Base-by-base conservation (phyloP, 495 filamentous ascomycete species). In the Penicillium roqueforti region DNA sequence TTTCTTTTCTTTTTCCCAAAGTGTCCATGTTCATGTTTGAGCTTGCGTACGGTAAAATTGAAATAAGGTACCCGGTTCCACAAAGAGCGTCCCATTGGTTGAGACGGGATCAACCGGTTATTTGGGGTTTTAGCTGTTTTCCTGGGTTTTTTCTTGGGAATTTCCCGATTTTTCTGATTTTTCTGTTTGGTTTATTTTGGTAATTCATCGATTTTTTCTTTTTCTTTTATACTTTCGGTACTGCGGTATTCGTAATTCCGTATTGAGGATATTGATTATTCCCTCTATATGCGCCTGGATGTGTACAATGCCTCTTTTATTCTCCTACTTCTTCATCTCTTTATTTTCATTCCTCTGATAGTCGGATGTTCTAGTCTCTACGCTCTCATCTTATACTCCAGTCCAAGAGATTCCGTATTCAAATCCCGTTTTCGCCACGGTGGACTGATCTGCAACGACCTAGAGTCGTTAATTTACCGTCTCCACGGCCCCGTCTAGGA, bases 401-500 rank as follows among this genome's bases (percentile, higher is more conserved):
- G 31, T 43, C 26, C 10, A 46, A 43, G 29, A 29, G 38, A 46
- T 18, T 20, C 45, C 49, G 29, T 41, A 20, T 37, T 31, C 41
- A 2, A 23, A 37, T 9, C n/a, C n/a, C n/a, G 40, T 22, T 36
- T 55, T 51, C 32, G 48, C 48, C 54, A 44, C 43, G 51, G 61
- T 66, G 63, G 66, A 52, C 55, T 66, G 63, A 66, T 66, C 63
- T 66, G 63, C 63, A 48, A 50, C 53, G 61, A 51, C 57, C 51
- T 54, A 61, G 59, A 57, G 61, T 60, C 53, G 59, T 62, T 68
- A 65, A 64, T 61, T 63, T 59, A 62, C 61, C 56, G 69, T 73
- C 70, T 66, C 73, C 73, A 75, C 73, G 71, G 60, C 65, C 65
- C 68, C 67, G 61, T 61, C 60, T 52, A 60, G 58, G 60, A 53